phyloP scores from a whole-genome alignment of 106 monocot species.

The Ottelia alismoides region DNA sequence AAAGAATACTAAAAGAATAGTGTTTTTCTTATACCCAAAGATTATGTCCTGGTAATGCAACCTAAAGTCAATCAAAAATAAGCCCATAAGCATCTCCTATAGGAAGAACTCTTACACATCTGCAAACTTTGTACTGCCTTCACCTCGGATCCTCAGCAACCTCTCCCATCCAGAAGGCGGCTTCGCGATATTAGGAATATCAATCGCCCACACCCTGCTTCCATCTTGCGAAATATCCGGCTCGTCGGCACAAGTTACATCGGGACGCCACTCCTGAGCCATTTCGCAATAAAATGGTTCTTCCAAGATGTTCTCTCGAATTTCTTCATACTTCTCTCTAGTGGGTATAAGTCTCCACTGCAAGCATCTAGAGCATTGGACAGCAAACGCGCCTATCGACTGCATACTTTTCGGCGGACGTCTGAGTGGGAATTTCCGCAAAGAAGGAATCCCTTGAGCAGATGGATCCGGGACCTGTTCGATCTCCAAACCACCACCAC shows the following conservation, averaged over 20 bases:
- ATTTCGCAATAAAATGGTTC: slow-evolving; percentile 61
- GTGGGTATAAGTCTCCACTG: slow-evolving; percentile 96
- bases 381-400: slow-evolving; percentile 76
- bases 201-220: slow-evolving; percentile 93
- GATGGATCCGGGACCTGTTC: not conserved
- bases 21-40: no score
- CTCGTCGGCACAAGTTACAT: slow-evolving; percentile 61
- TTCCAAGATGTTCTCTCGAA: slow-evolving; percentile 70
- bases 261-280: slow-evolving; percentile 68
- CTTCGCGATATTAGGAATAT: slow-evolving; percentile 85
- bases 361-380: slow-evolving; percentile 82
- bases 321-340: slow-evolving; percentile 88
- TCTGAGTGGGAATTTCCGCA: slow-evolving; percentile 7
- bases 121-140: slow-evolving; percentile 83
- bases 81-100: no score
- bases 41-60: no score
- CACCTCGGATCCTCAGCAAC: slow-evolving; percentile 75
- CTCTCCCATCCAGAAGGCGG: slow-evolving; percentile 91
- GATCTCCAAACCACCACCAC: not conserved
- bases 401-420: slow-evolving; percentile 17
- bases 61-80: no score
- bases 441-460: slow-evolving; percentile 10
- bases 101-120: slow-evolving; percentile 66
- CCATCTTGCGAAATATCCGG: slow-evolving; percentile 89
- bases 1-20: no score